Base-by-base conservation (phyloP, 352 stramenopile genomes). In the Globisporangium nagaii region DNA sequence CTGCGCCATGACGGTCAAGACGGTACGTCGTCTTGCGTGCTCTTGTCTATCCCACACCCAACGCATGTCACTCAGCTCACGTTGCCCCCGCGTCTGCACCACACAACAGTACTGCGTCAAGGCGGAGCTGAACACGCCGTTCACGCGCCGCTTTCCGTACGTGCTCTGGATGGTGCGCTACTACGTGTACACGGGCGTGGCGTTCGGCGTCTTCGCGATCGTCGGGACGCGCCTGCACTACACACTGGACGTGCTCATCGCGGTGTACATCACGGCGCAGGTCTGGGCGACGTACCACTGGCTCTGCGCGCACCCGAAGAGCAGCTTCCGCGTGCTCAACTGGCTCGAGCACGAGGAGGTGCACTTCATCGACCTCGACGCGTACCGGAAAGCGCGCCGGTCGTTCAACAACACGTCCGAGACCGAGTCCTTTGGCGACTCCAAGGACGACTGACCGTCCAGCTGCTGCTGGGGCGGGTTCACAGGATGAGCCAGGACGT, bases 221-320 rank as follows among this genome's bases (percentile, higher is more conserved):
- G 66, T 95, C 19, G 82, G 84, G 48, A 95, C 84, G 39, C 80
- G 84, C 10, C 62, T 95, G 53, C 84, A 95, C 66, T 95, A 95
- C 65, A 93, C 84, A 24, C 69, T 94, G 3, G 84, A 94, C 54
- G 84, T 94, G 34, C 77, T 94, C 24, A 90, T 94, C 58, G 84
- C 84, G 19, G 73, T 92, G 42, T 95, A 95, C 74, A 85, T 95
- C 53, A 90, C 84, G 37, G 70, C 71, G 17, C 80, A 93, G 64
- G 80, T 90, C 8, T 95, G 84, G 84, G 75, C 79, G 53, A 92
- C 78, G 22, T 93, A 93, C 58, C 83, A 93, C 63, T 93, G 82
- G 82, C 67, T 93, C 22, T 79, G 70, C 41, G 68, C 71, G 17
- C 65, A 93, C 62, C 78, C 82, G 5, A 66, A 74, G 31, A 68